Evolutionary conservation across 192 early-diverging fungal species (phyloP), one percentile per base, ranked within the genome.

Genomic region (Funneliformis geosporum): DNA sequence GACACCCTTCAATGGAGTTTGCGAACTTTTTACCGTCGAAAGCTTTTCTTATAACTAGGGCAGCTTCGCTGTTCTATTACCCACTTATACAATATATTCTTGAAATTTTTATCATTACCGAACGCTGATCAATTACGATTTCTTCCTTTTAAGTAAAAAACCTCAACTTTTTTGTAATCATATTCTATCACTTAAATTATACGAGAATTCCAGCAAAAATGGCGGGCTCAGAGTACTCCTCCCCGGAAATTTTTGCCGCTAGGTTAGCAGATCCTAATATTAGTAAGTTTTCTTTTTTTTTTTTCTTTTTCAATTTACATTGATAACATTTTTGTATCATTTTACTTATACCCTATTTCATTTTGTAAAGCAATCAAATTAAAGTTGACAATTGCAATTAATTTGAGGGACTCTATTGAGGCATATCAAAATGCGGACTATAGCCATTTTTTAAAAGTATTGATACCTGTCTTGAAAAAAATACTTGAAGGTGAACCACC

Each of bases 371-470:
- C 89, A 73, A 61, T 84, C 18, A 86, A 86, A 76, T 87, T 95
- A 42, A 97, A 96, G 82, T 83, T 92, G 55, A 92, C 91, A 28
- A 95, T 96, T 77, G 93, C 93, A 3, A 91, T 85, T 66, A 96
- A 97, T 80, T 87, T 99, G 5, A 86, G 94, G 79, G 96, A 99
- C 79, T 94, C 94, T 38, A 92, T 98, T 2, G 97, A 99, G 82
- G 87, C 94, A 43, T 92, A 94, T 73, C 97, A 98, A 83, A 88
- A 93, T 3, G 87, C 90, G 50, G 96, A 99, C 80, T 94, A 95
- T 82, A 88, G 90, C 28, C 88, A 92, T 60, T 93, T 95, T 76
- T 80, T 98, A 18, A 82, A 90, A 10, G 88, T 90, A 27, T 80
- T 98, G 60, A 91, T 96, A 81, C 97, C 97, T 3, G 93, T 92